Evolutionary conservation across 148 eudicot species (phyloP), one percentile per base, ranked within the genome.

Genomic region (Pouteria glomerata): DNA sequence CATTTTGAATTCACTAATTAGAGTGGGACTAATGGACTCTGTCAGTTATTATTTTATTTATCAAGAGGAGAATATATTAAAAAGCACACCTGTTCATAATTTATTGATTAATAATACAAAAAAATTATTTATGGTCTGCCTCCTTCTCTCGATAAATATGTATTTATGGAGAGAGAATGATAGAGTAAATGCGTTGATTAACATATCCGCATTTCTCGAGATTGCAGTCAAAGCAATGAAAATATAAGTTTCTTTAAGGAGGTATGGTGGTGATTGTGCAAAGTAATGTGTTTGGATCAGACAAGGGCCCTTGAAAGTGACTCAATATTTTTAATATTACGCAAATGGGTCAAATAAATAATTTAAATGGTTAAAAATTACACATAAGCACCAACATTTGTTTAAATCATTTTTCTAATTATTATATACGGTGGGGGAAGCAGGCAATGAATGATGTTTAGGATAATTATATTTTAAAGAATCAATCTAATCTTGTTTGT

Each of bases 201-300:
- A n/a, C 45, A 35, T 37, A 34, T 37, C 66, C 44, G 21, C 57
- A n/a, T 53, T 27, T 53, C 26, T 63, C 39, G 67, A 39, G 30
- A 30, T 63, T 44, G 30, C 48, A 63, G 50, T 41, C 67, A 63
- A 37, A 41, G 23, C 21, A 10, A 39, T 37, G n/a, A n/a, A n/a
- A n/a, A n/a, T n/a, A n/a, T n/a, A n/a, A n/a, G 50, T 63, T 63
- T 37, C 50, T 63, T 63, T 41, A 61, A 19, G 66, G 35, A 14
- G 12, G 5, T 2, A 34, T 19, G 4, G 18, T 53, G n/a, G 27
- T 39, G 5, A 39, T 39, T 39, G 10, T 57, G 6, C 39, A n/a
- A 41, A 37, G 47, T 8, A 23, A 23, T 39, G 21, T 29, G 66
- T 62, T 62, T 34, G 47, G 66, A 8, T 63, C n/a, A n/a, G 24